phyloP scores from a whole-genome alignment of 208 protist species.

The Endotrypanum monterogeii region DNA sequence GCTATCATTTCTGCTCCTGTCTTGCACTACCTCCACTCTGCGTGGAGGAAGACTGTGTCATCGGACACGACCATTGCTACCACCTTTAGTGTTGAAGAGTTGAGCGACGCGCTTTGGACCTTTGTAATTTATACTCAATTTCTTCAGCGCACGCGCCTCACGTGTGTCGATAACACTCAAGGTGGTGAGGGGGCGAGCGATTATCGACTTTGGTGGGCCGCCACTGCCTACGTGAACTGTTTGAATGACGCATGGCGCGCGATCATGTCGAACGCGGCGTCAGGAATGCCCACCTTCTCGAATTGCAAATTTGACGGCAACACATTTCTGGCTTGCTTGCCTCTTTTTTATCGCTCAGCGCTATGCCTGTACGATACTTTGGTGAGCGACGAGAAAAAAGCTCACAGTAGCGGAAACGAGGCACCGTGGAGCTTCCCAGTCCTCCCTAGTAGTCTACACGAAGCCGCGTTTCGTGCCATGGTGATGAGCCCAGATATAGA shows the following conservation, averaged over 20 bases:
- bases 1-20: slow-evolving; percentile 1
- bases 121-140: neutral
- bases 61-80: neutral
- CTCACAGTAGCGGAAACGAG: neutral
- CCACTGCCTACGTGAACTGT: neutral
- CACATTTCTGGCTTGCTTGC: neutral
- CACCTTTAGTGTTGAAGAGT: neutral
- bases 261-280: neutral
- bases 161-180: neutral
- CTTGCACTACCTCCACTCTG: slow-evolving; percentile 3
- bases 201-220: neutral
- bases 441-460: neutral
- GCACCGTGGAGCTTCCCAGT: neutral
- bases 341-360: neutral
- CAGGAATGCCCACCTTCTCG: neutral
- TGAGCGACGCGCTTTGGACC: neutral
- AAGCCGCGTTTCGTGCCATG: slow-evolving; percentile 1
- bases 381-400: neutral
- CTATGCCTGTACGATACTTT: neutral
- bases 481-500: neutral
- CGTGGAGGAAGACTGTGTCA: neutral
- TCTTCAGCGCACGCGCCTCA: neutral
- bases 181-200: neutral
- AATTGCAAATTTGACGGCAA: neutral
- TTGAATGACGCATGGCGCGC: neutral